These are phyloP conservation scores for Chlamydomonas reinhardtii DNA, from an alignment of 163 green algal species.

Conservation along the genomic window DNA sequence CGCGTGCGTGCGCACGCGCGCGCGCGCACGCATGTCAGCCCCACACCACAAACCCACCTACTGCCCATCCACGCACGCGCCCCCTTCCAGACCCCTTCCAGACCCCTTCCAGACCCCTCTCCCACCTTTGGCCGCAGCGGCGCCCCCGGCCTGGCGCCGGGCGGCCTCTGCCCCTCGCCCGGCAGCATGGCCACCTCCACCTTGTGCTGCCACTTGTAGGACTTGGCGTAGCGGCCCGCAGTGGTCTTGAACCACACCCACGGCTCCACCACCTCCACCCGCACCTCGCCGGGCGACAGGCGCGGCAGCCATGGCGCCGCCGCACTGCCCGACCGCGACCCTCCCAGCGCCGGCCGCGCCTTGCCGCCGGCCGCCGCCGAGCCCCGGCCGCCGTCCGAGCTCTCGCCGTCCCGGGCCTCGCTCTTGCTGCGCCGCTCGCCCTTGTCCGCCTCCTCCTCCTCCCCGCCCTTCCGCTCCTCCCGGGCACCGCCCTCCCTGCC, in stretches of 20 bases:
- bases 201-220: constrained; percentile 3
- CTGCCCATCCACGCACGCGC: not conserved
- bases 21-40: too few relatives aligned
- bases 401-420: too few relatives aligned
- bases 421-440: too few relatives aligned
- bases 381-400: too few relatives aligned
- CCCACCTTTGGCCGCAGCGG: not conserved
- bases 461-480: too few relatives aligned
- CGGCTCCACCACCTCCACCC: not conserved
- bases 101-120: not conserved
- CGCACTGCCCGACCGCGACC: too few relatives aligned
- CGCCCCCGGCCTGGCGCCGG: not conserved
- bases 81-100: not conserved
- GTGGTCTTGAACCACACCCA: not conserved
- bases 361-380: too few relatives aligned
- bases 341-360: too few relatives aligned
- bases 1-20: too few relatives aligned
- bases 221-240: not conserved
- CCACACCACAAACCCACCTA: too few relatives aligned
- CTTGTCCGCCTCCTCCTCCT: too few relatives aligned
- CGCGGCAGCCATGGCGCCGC: not conserved
- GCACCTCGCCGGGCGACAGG: not conserved
- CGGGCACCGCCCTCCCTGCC: too few relatives aligned
- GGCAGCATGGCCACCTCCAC: constrained; percentile 10
- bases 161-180: not conserved